Evolutionary conservation across 345 rosid genomes (phyloP), one percentile per base, ranked within the genome.

Genomic region (Populus pruinosa): DNA sequence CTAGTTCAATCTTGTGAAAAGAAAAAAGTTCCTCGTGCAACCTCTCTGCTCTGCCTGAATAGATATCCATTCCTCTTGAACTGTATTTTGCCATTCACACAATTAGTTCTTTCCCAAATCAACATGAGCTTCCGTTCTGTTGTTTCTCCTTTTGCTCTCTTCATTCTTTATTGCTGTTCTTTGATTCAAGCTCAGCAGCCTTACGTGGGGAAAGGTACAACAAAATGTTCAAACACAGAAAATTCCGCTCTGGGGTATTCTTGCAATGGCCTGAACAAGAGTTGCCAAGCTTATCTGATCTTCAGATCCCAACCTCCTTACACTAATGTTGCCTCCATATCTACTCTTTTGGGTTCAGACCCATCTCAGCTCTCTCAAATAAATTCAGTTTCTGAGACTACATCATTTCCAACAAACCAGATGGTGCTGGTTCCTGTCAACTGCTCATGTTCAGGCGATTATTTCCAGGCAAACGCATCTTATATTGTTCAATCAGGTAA

Each of bases 171-270:
- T 73, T 79, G 80, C 70, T 74, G 27, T 65, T 76, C 80, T 71
- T 79, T 75, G 70, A 55, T 85, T 78, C 80, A 77, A 10, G 91
- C 90, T 9, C 98, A 92, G 82, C 96, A 94, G 64, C 93, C 91
- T 56, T 92, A 94, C 14, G 89, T 71, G 13, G 96, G 87, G 6
- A 35, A 0, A 67, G 77, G 86, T 13, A 85, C 88, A 23, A 81
- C 90, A 43, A 49, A 71, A 66, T 92, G 98, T 63, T 1, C 38
- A 4, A 79, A 78, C 81, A n/a, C 63, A 17, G 82, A 50, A 41
- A 78, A 80, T 77, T 90, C 96, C 6, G 86, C 78, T 63, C 85
- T 90, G n/a, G 97, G 97, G 5, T 92, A 91, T 85, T 76, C 87
- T 74, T 92, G 98, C 75, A 92, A 90, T 79, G 96, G 91, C 83